Conservation (phyloP, 345 rosid species). For the Euphorbia pulcherrima region DNA sequence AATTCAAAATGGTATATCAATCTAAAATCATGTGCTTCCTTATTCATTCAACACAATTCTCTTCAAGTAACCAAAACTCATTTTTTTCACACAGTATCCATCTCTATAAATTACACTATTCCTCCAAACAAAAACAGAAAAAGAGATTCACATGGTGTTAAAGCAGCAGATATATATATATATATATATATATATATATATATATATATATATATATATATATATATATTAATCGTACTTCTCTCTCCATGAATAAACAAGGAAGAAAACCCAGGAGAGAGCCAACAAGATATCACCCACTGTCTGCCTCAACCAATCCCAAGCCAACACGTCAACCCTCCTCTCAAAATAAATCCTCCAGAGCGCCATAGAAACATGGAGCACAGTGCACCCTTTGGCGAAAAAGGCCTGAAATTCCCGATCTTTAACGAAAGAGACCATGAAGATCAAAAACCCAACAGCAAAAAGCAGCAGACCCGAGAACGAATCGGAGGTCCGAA, state of each 20-base stretch:
- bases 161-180: too few relatives aligned
- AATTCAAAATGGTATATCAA: background rate
- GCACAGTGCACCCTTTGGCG: slow-evolving; percentile 69
- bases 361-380: slow-evolving; percentile 61
- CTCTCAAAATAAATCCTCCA: slow-evolving; percentile 77
- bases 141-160: background rate
- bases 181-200: background rate
- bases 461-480: slow-evolving; percentile 83
- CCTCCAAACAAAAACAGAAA: background rate
- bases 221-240: slow-evolving; percentile 57
- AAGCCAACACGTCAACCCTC: slow-evolving; percentile 62
- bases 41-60: background rate
- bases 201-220: background rate
- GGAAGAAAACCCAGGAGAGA: slow-evolving; percentile 75
- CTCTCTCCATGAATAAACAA: slow-evolving; percentile 87
- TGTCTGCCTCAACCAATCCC: slow-evolving; percentile 62
- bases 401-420: slow-evolving; percentile 75
- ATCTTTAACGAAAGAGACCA: slow-evolving; percentile 84
- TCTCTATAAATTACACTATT: background rate
- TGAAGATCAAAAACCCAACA: slow-evolving; percentile 62
- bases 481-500: slow-evolving; percentile 80
- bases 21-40: too few relatives aligned
- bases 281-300: slow-evolving; percentile 68
- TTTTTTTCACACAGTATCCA: background rate
- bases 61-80: background rate